Conservation (phyloP, 225 moss, liverwort and hornwort species). For the Climacium dendroides region DNA sequence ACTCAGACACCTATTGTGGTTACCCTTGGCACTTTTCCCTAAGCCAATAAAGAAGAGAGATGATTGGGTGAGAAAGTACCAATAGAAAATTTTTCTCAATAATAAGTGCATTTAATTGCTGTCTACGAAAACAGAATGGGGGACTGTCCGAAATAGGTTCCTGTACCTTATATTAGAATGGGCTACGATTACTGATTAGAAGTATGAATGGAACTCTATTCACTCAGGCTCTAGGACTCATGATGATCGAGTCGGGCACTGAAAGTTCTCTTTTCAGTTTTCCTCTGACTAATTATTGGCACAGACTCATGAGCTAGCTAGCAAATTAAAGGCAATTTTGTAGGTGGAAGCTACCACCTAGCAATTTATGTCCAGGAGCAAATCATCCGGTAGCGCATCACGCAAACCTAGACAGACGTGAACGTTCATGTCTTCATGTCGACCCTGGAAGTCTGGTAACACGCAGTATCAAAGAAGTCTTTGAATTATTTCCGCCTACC, state of each 20-base stretch:
- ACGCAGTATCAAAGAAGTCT: background rate
- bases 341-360: background rate
- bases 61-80: too few species aligned
- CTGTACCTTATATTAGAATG: background rate
- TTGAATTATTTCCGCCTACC: constrained; percentile 5
- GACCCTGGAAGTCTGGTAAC: constrained; percentile 1
- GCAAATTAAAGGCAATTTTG: background rate
- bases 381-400: background rate
- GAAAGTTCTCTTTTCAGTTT: background rate
- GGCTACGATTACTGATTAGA: background rate
- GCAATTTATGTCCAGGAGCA: background rate
- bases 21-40: too few species aligned
- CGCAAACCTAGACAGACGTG: background rate
- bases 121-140: too few species aligned
- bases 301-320: background rate
- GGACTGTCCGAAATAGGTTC: too few species aligned
- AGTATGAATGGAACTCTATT: background rate
- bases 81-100: too few species aligned
- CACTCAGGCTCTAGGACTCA: too few species aligned
- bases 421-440: background rate
- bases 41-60: too few species aligned
- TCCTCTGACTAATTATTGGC: background rate
- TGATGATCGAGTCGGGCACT: background rate
- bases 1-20: too few species aligned
- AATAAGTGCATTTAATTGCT: too few species aligned